phyloP scores from a whole-genome alignment of 1,284 basidiomycete species.

The Dichomitus squalens region DNA sequence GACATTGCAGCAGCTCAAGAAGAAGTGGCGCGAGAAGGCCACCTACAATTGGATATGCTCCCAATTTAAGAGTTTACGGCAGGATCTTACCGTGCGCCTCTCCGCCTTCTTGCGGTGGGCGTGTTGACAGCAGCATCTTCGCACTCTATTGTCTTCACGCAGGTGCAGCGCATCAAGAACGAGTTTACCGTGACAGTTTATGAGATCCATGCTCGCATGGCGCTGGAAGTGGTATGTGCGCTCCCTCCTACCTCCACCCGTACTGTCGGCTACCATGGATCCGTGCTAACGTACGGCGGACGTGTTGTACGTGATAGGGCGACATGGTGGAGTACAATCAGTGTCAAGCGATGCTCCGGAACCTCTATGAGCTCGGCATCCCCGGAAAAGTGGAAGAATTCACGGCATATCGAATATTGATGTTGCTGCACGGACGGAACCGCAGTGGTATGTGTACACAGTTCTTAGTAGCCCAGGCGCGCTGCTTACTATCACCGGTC shows the following conservation, averaged over 20 bases:
- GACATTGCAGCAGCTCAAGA: conserved; percentile 88
- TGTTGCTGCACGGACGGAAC: conserved; percentile 94
- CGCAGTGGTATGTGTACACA: conserved; percentile 71
- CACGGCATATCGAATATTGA: conserved; percentile 95
- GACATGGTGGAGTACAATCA: conserved; percentile 99
- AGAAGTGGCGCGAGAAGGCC: conserved; percentile 83
- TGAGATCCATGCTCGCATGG: conserved; percentile 98
- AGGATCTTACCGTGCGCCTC: conserved; percentile 90
- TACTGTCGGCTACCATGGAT: conserved; percentile 13
- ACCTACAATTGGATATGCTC: conserved; percentile 96
- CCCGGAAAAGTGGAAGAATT: conserved; percentile 94
- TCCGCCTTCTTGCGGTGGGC: conserved; percentile 12
- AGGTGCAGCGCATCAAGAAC: conserved; percentile 99
- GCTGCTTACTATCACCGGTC: neutral
- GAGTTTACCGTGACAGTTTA: conserved; percentile 98
- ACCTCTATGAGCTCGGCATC: conserved; percentile 91
- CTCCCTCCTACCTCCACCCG: conserved; percentile 11
- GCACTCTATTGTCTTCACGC: conserved; percentile 23
- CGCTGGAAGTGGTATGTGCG: conserved; percentile 82
- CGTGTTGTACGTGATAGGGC: conserved; percentile 51
- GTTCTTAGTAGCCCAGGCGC: neutral
- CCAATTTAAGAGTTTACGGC: conserved; percentile 97
- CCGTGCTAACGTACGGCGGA: conserved; percentile 1
- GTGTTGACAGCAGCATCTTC: conserved; percentile 19
- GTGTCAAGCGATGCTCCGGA: conserved; percentile 91